Conservation (phyloP, 2,329 filamentous ascomycete species). For the Arthroderma sp. region DNA sequence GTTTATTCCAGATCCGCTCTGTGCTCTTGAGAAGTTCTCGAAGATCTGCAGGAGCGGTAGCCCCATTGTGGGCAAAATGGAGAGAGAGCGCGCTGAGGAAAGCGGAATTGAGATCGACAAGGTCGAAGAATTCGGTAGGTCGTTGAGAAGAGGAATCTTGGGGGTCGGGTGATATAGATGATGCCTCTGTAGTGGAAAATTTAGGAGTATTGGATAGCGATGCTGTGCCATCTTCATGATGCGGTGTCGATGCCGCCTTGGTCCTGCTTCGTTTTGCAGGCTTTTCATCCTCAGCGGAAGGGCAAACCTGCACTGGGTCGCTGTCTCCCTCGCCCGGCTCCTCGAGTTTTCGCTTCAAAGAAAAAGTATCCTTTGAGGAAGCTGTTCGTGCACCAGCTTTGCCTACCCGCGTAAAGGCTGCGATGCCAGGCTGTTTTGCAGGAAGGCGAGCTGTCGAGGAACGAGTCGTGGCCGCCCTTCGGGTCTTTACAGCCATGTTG, state of each 20-base stretch:
- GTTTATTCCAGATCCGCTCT: slow-evolving; percentile 60
- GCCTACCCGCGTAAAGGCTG: slow-evolving; percentile 34
- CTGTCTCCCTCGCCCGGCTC: not conserved
- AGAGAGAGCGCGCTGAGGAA: slow-evolving; percentile 58
- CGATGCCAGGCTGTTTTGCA: slow-evolving; percentile 30
- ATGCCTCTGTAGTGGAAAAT: not conserved
- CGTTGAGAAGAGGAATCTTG: slow-evolving; percentile 8
- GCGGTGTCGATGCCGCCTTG: not conserved
- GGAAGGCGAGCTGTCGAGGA: slow-evolving; percentile 21
- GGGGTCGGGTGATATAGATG: slow-evolving; percentile 31
- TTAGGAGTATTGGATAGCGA: slow-evolving; percentile 11
- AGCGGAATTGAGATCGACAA: slow-evolving; percentile 52
- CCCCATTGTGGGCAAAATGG: slow-evolving; percentile 58
- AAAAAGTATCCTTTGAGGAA: slow-evolving; percentile 22
- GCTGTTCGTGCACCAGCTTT: slow-evolving; percentile 27
- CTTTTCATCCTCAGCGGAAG: not conserved
- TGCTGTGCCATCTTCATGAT: not conserved
- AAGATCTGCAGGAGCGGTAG: slow-evolving; percentile 51
- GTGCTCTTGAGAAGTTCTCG: slow-evolving; percentile 49
- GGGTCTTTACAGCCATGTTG: slow-evolving; percentile 8
- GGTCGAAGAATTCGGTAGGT: slow-evolving; percentile 33
- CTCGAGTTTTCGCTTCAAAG: slow-evolving; percentile 31
- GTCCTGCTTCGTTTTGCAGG: not conserved
- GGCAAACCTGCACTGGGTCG: not conserved
- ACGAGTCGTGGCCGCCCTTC: not conserved